Evolutionary conservation across 164 flowering plant genomes (phyloP).

Genomic region (Liriodendron chinense): DNA sequence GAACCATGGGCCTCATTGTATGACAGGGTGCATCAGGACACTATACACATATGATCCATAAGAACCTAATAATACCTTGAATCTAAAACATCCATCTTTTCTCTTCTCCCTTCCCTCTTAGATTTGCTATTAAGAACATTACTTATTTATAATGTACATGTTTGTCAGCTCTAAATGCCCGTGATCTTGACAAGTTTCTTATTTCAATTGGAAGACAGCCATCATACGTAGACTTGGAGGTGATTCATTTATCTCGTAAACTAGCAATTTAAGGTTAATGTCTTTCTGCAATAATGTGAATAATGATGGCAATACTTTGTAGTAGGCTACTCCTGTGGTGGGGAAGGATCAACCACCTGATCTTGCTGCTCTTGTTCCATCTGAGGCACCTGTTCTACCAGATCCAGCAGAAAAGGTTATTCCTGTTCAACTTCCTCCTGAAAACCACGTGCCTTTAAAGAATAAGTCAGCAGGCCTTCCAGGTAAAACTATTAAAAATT

Average conservation of each 20-base stretch:
- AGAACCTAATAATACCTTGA: neutral
- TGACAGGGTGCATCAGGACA: neutral
- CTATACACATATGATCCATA: neutral
- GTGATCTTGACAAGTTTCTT: constrained; percentile 81
- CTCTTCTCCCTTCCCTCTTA: neutral
- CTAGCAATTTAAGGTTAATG: neutral
- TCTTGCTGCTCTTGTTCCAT: constrained; percentile 78
- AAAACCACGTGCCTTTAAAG: constrained; percentile 22
- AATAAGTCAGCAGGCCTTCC: constrained; percentile 27
- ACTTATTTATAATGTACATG: neutral
- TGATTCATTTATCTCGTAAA: constrained; percentile 19
- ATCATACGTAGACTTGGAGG: constrained; percentile 90
- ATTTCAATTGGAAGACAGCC: constrained; percentile 75
- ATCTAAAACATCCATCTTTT: neutral
- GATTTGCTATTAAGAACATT: neutral
- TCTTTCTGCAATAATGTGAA: neutral
- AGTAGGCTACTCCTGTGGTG: constrained; percentile 79
- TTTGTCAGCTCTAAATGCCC: constrained; percentile 54
- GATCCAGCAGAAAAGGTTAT: constrained; percentile 31
- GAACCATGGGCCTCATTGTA: neutral
- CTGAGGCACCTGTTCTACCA: constrained; percentile 37
- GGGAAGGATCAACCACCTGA: constrained; percentile 99
- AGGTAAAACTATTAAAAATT: constrained; percentile 38
- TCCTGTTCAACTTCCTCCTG: constrained; percentile 26
- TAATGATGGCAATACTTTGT: constrained; percentile 15